Base-by-base conservation (phyloP, 352 stramenopile genomes). In the Phytophthora megakarya region DNA sequence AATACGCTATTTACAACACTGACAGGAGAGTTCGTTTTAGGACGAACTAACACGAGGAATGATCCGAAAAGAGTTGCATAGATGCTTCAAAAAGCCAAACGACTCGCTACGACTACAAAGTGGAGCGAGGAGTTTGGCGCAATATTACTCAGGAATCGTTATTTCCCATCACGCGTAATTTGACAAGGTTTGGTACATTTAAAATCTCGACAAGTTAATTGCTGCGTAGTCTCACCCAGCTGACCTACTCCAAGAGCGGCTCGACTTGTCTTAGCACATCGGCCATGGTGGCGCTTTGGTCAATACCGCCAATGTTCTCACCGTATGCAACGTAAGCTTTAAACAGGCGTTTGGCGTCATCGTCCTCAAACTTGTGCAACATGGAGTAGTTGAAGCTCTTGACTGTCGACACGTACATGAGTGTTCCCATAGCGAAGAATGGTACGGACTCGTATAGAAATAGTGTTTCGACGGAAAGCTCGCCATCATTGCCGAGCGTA, bases 371-470 rank as follows among this genome's bases (percentile, higher is more conserved):
- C 58, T 88, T 88, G 75, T 78, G 58, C 42, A 86, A 77, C 76
- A 86, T 84, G 38, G 79, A 76, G 52, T 88, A 88, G 61, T 86
- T 80, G 57, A 88, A 86, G n/a, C 46, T 65, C 42, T 68, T 70
- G 21, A 78, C 70, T 5, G 65, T 74, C 21, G 73, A 75, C 33
- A 81, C 52, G 51, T 80, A 83, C 25, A 84, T 56, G 46, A 81
- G 73, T 12, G 70, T 73, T 1, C 70, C 75, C 30, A 78, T 74
- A 21, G 73, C 56, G n/a, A 88, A 72, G 40, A 77, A 81, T 25
- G 76, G 76, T 28, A 80, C 59, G 16, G 76, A 75, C 49, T 75
- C 80, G 55, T 85, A 88, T 15, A 84, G 62, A 51, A 84, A 75
- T 16, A 85, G 55, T 9, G 58, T 61, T 22, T 80, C 73, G 22